Evolutionary conservation across 2,329 filamentous ascomycete species (phyloP).

Genomic region (Monosporascus sp.): DNA sequence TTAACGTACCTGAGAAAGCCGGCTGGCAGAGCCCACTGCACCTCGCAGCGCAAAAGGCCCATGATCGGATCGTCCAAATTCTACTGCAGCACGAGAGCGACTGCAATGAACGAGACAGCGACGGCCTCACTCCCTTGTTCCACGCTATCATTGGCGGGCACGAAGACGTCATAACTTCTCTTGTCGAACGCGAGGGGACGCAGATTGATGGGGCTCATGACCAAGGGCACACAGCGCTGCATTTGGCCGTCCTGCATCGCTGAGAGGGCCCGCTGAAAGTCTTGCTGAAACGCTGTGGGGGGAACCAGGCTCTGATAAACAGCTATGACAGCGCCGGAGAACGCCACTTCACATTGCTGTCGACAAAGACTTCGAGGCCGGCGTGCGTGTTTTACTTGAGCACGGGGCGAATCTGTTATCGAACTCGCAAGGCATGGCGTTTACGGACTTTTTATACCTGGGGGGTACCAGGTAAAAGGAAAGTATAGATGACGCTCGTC

Average conservation of each 20-base stretch:
- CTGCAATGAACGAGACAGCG: slow-evolving; percentile 18
- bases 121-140: slow-evolving; percentile 19
- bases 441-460: no score
- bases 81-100: slow-evolving; percentile 16
- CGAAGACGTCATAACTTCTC: slow-evolving; percentile 7
- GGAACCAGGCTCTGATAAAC: slow-evolving; percentile 5
- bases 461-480: no score
- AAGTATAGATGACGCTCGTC: no score
- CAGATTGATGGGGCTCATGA: slow-evolving; percentile 3
- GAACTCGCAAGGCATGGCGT: no score
- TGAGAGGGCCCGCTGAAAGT: slow-evolving; percentile 12
- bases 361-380: slow-evolving; percentile 12
- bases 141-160: slow-evolving; percentile 13
- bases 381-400: slow-evolving; percentile 1
- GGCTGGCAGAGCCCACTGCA: slow-evolving; percentile 17
- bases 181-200: slow-evolving; percentile 11
- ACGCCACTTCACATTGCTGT: slow-evolving; percentile 15
- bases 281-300: slow-evolving; percentile 7
- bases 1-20: not conserved
- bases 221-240: slow-evolving; percentile 8
- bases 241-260: slow-evolving; percentile 14
- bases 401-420: no score
- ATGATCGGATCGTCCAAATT: slow-evolving; percentile 10
- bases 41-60: slow-evolving; percentile 16
- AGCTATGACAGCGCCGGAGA: slow-evolving; percentile 11